Evolutionary conservation across 2,329 filamentous ascomycete species (phyloP).

Genomic region (Anthostomella pinea): DNA sequence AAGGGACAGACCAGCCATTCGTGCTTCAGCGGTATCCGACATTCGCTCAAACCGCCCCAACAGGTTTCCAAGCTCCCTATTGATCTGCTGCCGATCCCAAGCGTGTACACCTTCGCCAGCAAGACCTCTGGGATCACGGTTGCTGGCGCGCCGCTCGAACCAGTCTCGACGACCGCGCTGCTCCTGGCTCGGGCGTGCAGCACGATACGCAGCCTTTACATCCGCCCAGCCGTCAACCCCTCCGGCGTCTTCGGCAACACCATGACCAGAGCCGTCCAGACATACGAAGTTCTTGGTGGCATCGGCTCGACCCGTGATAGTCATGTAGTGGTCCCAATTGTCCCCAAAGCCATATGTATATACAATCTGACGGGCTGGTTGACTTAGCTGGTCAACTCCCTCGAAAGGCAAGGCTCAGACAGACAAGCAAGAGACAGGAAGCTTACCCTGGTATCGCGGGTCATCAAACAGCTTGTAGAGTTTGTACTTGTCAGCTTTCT

Average conservation of each 20-base stretch:
- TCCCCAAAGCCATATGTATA: constrained; percentile 25
- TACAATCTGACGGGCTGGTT: constrained; percentile 8
- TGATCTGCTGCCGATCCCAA: too few relatives aligned
- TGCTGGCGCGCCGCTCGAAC: too few relatives aligned
- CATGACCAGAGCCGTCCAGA: constrained; percentile 17
- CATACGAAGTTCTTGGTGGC: not conserved
- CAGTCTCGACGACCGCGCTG: constrained; percentile 27
- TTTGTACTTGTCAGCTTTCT: constrained; percentile 10
- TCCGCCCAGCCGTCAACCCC: constrained; percentile 27
- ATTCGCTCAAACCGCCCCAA: too few relatives aligned
- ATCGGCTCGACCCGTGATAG: constrained; percentile 11
- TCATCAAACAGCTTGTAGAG: constrained; percentile 19
- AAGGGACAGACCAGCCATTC: too few relatives aligned
- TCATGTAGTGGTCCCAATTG: constrained; percentile 20
- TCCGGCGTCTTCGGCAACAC: constrained; percentile 32
- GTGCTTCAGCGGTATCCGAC: too few relatives aligned
- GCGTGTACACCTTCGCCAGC: too few relatives aligned
- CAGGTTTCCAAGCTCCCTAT: too few relatives aligned
- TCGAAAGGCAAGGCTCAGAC: not conserved
- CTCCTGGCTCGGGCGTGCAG: constrained; percentile 17
- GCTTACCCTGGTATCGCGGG: constrained; percentile 11
- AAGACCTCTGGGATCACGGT: too few relatives aligned
- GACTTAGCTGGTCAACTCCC: not conserved
- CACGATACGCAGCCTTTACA: constrained; percentile 30
- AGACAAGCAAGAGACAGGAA: not conserved